Conservation (phyloP, 2,329 filamentous ascomycete species). For the Knoxdaviesia capensis region DNA sequence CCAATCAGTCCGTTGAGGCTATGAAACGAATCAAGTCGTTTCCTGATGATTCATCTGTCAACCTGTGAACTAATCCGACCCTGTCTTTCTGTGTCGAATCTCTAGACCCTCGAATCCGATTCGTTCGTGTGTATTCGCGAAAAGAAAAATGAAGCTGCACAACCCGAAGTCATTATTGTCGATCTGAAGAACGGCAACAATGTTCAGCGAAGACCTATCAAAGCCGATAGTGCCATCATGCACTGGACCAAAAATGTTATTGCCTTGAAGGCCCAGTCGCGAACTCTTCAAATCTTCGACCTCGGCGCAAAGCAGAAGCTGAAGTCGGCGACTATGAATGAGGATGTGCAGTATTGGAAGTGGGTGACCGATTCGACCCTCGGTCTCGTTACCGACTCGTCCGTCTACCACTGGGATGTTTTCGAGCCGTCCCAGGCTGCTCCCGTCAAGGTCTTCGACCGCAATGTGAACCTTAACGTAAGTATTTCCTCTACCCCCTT, state of each 20-base stretch:
- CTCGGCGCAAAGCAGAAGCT: slow-evolving; percentile 83
- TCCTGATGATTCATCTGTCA: background rate
- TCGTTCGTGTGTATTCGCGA: slow-evolving; percentile 91
- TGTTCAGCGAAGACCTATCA: slow-evolving; percentile 85
- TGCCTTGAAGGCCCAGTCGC: slow-evolving; percentile 80
- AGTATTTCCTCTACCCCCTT: slow-evolving; percentile 13
- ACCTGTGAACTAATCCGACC: background rate
- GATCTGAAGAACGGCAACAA: slow-evolving; percentile 97
- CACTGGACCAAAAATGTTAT: slow-evolving; percentile 95
- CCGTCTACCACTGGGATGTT: slow-evolving; percentile 96
- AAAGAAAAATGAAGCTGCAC: slow-evolving; percentile 66
- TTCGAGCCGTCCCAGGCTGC: slow-evolving; percentile 63
- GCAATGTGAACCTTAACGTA: slow-evolving; percentile 75
- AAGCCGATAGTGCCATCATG: slow-evolving; percentile 99
- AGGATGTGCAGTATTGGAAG: slow-evolving; percentile 98
- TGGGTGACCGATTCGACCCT: slow-evolving; percentile 86
- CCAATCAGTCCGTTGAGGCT: background rate
- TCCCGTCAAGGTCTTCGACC: slow-evolving; percentile 83
- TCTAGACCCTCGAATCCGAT: slow-evolving; percentile 91
- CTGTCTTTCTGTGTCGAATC: background rate
- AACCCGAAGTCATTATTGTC: slow-evolving; percentile 90
- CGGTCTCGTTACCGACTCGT: slow-evolving; percentile 75
- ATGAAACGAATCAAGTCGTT: background rate
- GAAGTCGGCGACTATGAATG: slow-evolving; percentile 89
- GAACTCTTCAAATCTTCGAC: slow-evolving; percentile 96